These are phyloP conservation scores for Apostasia shenzhenica DNA, from an alignment of 106 monocot genomes.

Conservation along the genomic window DNA sequence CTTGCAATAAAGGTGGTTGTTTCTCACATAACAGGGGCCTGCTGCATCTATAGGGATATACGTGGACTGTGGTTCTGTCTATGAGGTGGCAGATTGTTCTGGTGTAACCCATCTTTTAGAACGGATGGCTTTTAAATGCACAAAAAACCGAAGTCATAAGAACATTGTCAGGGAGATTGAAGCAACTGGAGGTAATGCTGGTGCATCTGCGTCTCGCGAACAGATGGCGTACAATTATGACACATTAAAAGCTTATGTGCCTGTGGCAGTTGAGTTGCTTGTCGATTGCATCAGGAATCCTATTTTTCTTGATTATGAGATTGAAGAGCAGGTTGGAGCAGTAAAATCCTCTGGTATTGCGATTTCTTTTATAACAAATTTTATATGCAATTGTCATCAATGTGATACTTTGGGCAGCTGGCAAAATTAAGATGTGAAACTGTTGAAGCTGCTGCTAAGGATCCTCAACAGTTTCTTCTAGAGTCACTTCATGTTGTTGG, in stretches of 20 bases:
- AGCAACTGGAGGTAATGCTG: slow-evolving; percentile 58
- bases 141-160: slow-evolving; percentile 42
- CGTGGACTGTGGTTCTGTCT: slow-evolving; percentile 80
- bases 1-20: background rate
- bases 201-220: slow-evolving; percentile 61
- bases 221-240: slow-evolving; percentile 80
- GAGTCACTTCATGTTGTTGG: slow-evolving; percentile 59
- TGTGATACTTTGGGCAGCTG: slow-evolving; percentile 34
- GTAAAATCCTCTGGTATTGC: background rate
- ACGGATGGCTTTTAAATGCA: slow-evolving; percentile 73
- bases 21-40: slow-evolving; percentile 47
- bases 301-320: slow-evolving; percentile 54
- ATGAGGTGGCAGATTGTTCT: slow-evolving; percentile 34
- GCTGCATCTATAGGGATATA: slow-evolving; percentile 66
- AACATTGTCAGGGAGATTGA: slow-evolving; percentile 60
- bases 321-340: slow-evolving; percentile 61
- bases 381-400: background rate
- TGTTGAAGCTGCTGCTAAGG: slow-evolving; percentile 28
- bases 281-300: slow-evolving; percentile 74
- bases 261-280: slow-evolving; percentile 52
- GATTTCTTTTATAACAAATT: background rate
- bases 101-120: slow-evolving; percentile 65
- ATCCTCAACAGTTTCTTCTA: slow-evolving; percentile 61
- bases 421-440: slow-evolving; percentile 40
- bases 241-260: slow-evolving; percentile 48